These are phyloP conservation scores for Sungouiozyma ichnusensis DNA, from an alignment of 805 yeast genomes.

Conservation along the genomic window DNA sequence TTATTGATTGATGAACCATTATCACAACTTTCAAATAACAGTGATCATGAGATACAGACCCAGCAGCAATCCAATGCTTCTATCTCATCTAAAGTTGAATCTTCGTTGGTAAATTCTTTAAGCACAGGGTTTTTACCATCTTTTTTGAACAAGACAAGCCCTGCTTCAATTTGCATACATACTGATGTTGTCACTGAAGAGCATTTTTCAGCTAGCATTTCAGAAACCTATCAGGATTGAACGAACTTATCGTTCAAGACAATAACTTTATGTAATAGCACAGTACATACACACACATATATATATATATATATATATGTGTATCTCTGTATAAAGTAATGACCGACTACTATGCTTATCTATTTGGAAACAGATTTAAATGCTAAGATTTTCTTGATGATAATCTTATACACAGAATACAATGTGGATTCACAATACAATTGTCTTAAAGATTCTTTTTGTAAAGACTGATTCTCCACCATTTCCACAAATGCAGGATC, in stretches of 20 bases:
- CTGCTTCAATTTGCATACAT: neutral
- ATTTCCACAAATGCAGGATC: slow-evolving; percentile 85
- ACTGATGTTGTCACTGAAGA: neutral
- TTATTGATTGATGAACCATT: neutral
- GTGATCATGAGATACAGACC: no score
- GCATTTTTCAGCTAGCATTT: neutral
- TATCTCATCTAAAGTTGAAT: neutral
- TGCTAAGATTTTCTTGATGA: slow-evolving; percentile 33
- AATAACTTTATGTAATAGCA: neutral
- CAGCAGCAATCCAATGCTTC: neutral
- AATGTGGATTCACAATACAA: slow-evolving; percentile 28
- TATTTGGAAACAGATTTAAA: neutral
- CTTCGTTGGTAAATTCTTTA: neutral
- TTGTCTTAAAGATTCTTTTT: slow-evolving; percentile 26
- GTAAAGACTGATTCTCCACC: slow-evolving; percentile 49
- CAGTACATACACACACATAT: neutral
- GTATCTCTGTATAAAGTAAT: no score
- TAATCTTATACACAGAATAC: slow-evolving; percentile 34
- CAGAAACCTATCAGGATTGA: no score
- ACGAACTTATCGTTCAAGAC: no score
- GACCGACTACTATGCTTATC: neutral
- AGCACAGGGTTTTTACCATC: neutral
- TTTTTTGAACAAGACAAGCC: neutral
- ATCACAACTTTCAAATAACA: neutral
- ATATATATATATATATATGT: no score